Conservation (phyloP, 2,329 filamentous ascomycete species). For the Monosporascus sp. region DNA sequence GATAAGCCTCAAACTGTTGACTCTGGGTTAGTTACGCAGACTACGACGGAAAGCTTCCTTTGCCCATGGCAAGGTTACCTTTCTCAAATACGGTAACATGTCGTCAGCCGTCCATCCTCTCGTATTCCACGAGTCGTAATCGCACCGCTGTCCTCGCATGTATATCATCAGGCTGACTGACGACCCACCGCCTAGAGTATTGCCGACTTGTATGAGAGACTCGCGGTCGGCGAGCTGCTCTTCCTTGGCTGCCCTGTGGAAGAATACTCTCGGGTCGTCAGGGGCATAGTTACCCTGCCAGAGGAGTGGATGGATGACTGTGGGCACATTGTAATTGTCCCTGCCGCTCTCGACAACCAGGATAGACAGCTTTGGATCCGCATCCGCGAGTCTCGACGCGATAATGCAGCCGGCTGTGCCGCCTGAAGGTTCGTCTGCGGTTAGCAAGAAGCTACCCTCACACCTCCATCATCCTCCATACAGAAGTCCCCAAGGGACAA, state of each 20-base stretch:
- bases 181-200: conserved; percentile 33
- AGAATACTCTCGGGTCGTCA: conserved; percentile 35
- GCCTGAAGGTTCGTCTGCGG: not conserved
- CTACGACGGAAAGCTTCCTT: not conserved
- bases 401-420: conserved; percentile 44
- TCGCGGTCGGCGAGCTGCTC: conserved; percentile 38
- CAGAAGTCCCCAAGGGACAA: not conserved
- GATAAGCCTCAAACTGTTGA: conserved; percentile 2
- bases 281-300: conserved; percentile 43
- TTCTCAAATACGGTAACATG: conserved; percentile 45
- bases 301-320: conserved; percentile 44
- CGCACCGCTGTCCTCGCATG: conserved; percentile 15
- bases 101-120: conserved; percentile 11
- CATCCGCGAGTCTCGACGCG: conserved; percentile 45
- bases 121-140: conserved; percentile 12
- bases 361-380: conserved; percentile 38
- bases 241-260: conserved; percentile 43
- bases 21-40: not conserved
- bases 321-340: conserved; percentile 46
- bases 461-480: conserved; percentile 16
- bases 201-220: conserved; percentile 29
- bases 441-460: not conserved
- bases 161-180: conserved; percentile 39
- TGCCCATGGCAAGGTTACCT: conserved; percentile 24
- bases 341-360: conserved; percentile 49